Base-by-base conservation (phyloP, 2,329 filamentous ascomycete genomes). In the Trichoderma gracile region DNA sequence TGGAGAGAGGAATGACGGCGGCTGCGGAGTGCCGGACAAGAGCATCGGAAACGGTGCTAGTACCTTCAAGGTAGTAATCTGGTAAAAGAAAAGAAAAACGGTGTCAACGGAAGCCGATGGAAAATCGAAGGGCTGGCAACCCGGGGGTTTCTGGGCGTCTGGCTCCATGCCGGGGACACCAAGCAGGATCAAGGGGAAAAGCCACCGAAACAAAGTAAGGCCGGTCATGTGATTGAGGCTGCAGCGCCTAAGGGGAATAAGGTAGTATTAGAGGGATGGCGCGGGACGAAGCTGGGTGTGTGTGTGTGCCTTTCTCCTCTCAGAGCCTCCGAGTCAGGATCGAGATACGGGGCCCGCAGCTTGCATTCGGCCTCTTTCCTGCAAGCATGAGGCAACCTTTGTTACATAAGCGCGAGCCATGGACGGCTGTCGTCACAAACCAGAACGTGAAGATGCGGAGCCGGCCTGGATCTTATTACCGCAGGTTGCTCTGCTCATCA, bases 341-440 rank as follows among this genome's bases (percentile, higher is more conserved):
- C 58, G 53, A 61, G 58, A 53, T 61, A 61, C 30, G 27, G 47
- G 54, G 30, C 42, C 56, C 63, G 56, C 47, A 65, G 63, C 58
- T 65, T 63, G 58, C 64, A 63, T 65, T 65, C 64, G 64, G 58
- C 58, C 61, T 52, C 62, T 59, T 61, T 62, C 52, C 61, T 64
- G 45, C 43, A 64, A 55, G 52, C 60, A 50, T 43, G 60, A 43
- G 23, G 49, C 52, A 62, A n/a, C 58, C 58, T 43, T 65, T 25
- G 33, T 65, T 62, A 65, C 58, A 56, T 65, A 65, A 65, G 45
- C 64, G 46, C 9, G 15, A 9, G 42, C 33, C 25, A n/a, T 17
- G 38, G 21, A 60, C 25, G 57, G 33, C 33, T 38, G 33, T 38
- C 33, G 33, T 10, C 33, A 38, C 3, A 12, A 8, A 12, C 3